These are phyloP conservation scores for Mortierella sp. DNA, from an alignment of 371 early-diverging fungal genomes.

Conservation along the genomic window DNA sequence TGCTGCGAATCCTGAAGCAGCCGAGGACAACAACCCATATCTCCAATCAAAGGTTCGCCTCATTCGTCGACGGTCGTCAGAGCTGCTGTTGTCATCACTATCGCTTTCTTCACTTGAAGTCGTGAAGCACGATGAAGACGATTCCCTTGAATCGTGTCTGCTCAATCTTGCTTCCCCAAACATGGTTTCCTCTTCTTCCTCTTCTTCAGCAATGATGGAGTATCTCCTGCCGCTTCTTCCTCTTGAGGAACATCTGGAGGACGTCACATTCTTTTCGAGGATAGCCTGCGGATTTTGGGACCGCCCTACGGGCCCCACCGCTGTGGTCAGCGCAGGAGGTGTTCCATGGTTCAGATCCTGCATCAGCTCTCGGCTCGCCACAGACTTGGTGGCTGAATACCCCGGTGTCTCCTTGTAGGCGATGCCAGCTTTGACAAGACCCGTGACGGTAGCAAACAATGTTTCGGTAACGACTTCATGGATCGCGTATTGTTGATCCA, in stretches of 20 bases:
- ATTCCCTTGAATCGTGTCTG: neutral
- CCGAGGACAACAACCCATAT: neutral
- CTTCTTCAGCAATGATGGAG: conserved; percentile 32
- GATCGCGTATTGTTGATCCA: conserved; percentile 68
- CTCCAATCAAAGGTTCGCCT: neutral
- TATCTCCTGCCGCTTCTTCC: conserved; percentile 15
- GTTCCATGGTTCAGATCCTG: conserved; percentile 6
- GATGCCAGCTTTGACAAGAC: conserved; percentile 67
- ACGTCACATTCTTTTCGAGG: conserved; percentile 1
- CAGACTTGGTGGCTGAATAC: conserved; percentile 29
- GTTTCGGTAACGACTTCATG: conserved; percentile 64
- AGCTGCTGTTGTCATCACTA: conserved; percentile 1
- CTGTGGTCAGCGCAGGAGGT: neutral
- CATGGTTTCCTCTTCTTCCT: neutral
- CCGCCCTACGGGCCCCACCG: too few species aligned
- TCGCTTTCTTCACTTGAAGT: conserved; percentile 2
- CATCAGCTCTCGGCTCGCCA: neutral
- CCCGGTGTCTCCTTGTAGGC: conserved; percentile 70
- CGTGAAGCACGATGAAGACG: conserved; percentile 17
- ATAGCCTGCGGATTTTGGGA: conserved; percentile 22
- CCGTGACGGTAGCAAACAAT: conserved; percentile 61
- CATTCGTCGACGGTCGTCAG: neutral
- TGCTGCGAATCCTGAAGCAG: neutral
- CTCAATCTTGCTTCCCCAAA: neutral
- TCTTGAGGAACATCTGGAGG: neutral